Conservation (phyloP, 495 filamentous ascomycete species). For the Aspergillus egyptiacus region DNA sequence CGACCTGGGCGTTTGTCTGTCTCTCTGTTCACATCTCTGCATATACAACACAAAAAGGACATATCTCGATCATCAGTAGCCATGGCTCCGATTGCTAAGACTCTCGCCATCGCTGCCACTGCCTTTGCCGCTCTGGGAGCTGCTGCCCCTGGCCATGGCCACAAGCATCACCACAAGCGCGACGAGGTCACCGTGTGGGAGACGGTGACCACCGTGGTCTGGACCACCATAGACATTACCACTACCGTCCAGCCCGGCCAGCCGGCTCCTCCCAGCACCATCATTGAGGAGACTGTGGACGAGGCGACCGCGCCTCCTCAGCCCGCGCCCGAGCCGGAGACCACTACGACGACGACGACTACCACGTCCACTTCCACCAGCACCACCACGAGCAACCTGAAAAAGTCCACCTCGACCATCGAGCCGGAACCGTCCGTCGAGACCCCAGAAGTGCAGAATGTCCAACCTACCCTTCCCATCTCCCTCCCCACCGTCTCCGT, state of each 20-base stretch:
- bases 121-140: constrained; percentile 33
- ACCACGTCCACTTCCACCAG: constrained; percentile 1
- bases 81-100: constrained; percentile 42
- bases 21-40: neutral
- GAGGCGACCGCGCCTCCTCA: constrained; percentile 13
- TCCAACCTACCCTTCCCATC: constrained; percentile 1
- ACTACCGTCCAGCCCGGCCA: constrained; percentile 27
- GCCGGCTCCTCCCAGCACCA: constrained; percentile 11
- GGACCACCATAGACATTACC: constrained; percentile 41
- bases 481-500: neutral
- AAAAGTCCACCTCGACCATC: constrained; percentile 4
- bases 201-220: constrained; percentile 24
- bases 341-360: constrained; percentile 7
- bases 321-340: constrained; percentile 12
- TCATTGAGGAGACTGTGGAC: constrained; percentile 4
- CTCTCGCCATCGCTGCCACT: constrained; percentile 37
- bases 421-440: neutral
- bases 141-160: constrained; percentile 26
- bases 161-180: constrained; percentile 32
- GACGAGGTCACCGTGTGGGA: constrained; percentile 28
- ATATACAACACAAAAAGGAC: constrained; percentile 10
- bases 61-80: constrained; percentile 13
- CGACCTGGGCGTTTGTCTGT: constrained; percentile 11
- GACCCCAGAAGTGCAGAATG: constrained; percentile 5
- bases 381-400: constrained; percentile 13